Base-by-base conservation (phyloP, 2,329 filamentous ascomycete species). In the Myriosclerotinia scirpicola region DNA sequence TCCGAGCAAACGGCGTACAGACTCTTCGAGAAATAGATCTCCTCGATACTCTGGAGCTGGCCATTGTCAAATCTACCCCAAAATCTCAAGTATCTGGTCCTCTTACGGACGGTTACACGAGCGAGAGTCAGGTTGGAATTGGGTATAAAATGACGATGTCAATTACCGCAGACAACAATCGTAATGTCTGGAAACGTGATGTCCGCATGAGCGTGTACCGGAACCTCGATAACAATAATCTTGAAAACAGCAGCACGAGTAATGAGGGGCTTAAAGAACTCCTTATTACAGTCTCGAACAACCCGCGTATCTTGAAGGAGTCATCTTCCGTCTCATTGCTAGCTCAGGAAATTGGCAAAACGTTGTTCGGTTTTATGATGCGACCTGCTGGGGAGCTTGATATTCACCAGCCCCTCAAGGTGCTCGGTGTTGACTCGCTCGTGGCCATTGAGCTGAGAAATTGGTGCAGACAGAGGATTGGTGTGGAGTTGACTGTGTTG, bases 391-490 rank as follows among this genome's bases (percentile, higher is more conserved):
- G 14, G 30, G 38, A 36, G 54, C 17, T 38, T 22, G 54, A 55
- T 55, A 55, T 52, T 26, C n/a, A 52, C n/a, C 48, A 30, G 48
- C 22, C 48, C 14, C 26, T 53, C 5, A 53, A 34, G 5, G 26
- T 15, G 50, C 26, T 40, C 26, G 60, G 50, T 1, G 36, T 63
- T 22, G 60, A 63, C 54, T 63, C 60, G 11, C 26, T 54, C 15
- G 60, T 54, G 12, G 48, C 60, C 12, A 38, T 54, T 52, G 60
- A 63, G 48, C 52, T 63, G 34, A 48, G 60, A 52, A 54, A 53
- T 26, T 54, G 60, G 60, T 54, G 44, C 6, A 38, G 11, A n/a
- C 30, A 52, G 7, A 52, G 20, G 20, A 22, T 63, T n/a, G 50
- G 8, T 30, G 53, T 30, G 12, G 50, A 40, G n/a, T 12, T 54